phyloP scores from a whole-genome alignment of 2,329 filamentous ascomycete genomes.

The Trichoderma arundinaceum region DNA sequence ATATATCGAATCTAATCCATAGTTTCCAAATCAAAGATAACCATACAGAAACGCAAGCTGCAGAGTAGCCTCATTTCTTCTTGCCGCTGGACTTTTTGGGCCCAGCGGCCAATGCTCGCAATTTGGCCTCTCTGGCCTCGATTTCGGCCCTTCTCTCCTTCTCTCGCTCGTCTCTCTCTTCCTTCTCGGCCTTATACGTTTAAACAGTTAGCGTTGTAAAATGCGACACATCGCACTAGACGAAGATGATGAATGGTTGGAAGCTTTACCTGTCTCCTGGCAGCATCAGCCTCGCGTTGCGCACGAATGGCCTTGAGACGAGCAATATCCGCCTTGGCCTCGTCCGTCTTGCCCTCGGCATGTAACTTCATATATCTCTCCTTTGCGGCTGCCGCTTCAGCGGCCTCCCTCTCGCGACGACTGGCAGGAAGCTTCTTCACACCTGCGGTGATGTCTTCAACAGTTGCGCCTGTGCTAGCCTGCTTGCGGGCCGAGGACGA shows the following conservation, averaged over 20 bases:
- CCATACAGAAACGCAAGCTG: not conserved
- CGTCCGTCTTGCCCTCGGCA: constrained; percentile 93
- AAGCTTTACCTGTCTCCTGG: constrained; percentile 72
- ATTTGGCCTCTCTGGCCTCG: constrained; percentile 62
- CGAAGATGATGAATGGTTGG: too few species aligned
- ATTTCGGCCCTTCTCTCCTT: constrained; percentile 56
- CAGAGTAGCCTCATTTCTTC: constrained; percentile 46
- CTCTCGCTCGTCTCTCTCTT: constrained; percentile 60
- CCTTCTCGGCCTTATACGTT: constrained; percentile 58
- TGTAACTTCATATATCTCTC: constrained; percentile 92
- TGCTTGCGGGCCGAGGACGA: constrained; percentile 73
- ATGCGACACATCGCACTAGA: not conserved
- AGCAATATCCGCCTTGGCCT: constrained; percentile 88
- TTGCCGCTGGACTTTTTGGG: constrained; percentile 57
- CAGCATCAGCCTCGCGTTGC: constrained; percentile 83
- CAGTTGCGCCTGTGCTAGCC: constrained; percentile 47
- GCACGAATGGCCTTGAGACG: constrained; percentile 81
- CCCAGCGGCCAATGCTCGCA: constrained; percentile 58
- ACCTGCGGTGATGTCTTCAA: constrained; percentile 59
- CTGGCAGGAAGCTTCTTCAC: constrained; percentile 60
- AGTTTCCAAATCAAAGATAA: not conserved
- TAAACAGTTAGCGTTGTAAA: not conserved
- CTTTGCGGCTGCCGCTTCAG: constrained; percentile 86
- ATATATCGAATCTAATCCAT: not conserved
- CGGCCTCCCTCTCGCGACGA: constrained; percentile 69